Conservation (phyloP, 2,329 filamentous ascomycete genomes). For the Fusarium phyllophilum region DNA sequence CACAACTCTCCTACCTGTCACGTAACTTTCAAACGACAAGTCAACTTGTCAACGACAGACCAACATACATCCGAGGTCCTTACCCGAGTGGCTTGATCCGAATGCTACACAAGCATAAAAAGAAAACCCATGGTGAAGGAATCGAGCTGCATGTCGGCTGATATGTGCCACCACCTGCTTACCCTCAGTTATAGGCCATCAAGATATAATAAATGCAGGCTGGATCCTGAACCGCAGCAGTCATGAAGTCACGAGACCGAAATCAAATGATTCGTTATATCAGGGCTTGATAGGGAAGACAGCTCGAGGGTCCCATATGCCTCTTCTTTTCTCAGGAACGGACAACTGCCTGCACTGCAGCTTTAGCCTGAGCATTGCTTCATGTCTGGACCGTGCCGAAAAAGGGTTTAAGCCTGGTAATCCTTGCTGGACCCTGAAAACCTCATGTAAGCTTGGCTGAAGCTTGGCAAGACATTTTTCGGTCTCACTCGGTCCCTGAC, state of each 20-base stretch:
- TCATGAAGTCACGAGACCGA: not conserved
- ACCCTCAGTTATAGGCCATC: not conserved
- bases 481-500: not conserved
- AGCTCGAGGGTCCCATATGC: not conserved
- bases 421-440: conserved; percentile 6
- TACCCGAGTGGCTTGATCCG: not conserved
- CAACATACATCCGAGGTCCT: not conserved
- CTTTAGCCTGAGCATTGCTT: not conserved
- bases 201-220: not conserved
- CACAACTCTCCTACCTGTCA: not conserved
- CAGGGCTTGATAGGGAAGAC: not conserved
- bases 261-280: not conserved
- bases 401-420: not conserved
- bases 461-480: conserved; percentile 1
- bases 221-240: not conserved
- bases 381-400: not conserved
- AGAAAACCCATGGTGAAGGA: not conserved
- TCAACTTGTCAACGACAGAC: not conserved
- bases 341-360: not conserved
- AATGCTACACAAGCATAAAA: not conserved
- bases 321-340: not conserved
- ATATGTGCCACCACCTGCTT: too few species aligned
- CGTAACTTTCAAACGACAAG: conserved; percentile 40
- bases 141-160: not conserved
- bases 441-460: conserved; percentile 5